Conservation (phyloP, 345 rosid genomes). For the Barbarea vulgaris region DNA sequence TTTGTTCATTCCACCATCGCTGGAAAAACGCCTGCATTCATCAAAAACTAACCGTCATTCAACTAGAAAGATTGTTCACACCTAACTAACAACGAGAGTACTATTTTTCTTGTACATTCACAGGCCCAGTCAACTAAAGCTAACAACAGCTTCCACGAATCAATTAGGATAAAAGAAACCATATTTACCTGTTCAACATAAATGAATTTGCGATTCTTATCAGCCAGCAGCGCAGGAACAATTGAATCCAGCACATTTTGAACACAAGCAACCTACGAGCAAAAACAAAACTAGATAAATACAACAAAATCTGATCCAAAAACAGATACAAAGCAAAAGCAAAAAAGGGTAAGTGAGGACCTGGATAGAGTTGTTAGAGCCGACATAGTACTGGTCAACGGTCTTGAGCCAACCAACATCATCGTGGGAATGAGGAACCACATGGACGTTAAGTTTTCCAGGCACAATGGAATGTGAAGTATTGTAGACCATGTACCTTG, state of each 20-base stretch:
- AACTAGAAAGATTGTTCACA: slow-evolving; percentile 1
- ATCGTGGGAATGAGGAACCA: slow-evolving; percentile 93
- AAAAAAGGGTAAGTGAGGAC: slow-evolving; percentile 41
- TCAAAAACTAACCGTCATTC: slow-evolving; percentile 18
- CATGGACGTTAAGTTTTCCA: slow-evolving; percentile 87
- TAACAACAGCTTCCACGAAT: slow-evolving; percentile 8
- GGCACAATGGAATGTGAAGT: slow-evolving; percentile 78
- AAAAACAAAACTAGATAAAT: slow-evolving; percentile 4
- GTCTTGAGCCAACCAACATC: slow-evolving; percentile 99
- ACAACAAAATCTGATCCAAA: neutral
- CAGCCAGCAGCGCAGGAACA: slow-evolving; percentile 79
- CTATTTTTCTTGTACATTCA: neutral
- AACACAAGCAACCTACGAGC: slow-evolving; percentile 83
- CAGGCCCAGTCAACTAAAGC: slow-evolving; percentile 9
- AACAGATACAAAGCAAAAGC: neutral
- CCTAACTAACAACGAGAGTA: neutral
- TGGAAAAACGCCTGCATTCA: slow-evolving; percentile 88
- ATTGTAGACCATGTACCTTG: slow-evolving; percentile 77
- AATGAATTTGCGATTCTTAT: slow-evolving; percentile 85
- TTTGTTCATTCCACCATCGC: slow-evolving; percentile 96
- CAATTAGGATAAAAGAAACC: slow-evolving; percentile 16
- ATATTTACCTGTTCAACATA: slow-evolving; percentile 76
- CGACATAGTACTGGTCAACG: slow-evolving; percentile 96
- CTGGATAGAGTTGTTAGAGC: slow-evolving; percentile 98
- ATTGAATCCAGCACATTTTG: slow-evolving; percentile 93